Evolutionary conservation across 1,139 yeast species (phyloP).

Genomic region (Yamadazyma pseudoaaseri): DNA sequence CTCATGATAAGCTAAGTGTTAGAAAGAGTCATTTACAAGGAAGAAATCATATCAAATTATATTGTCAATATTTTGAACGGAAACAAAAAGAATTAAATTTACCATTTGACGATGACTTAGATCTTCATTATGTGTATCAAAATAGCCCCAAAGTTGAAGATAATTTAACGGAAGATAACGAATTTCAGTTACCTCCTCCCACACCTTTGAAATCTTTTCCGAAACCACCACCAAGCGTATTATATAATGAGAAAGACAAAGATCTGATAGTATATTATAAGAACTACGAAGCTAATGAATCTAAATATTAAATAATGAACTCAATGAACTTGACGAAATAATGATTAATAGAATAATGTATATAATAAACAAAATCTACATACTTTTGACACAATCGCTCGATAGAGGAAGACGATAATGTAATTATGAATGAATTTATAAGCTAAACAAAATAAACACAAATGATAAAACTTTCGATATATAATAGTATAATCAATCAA

Average conservation of each 20-base stretch:
- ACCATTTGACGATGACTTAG: conserved; percentile 39
- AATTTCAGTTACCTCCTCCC: conserved; percentile 35
- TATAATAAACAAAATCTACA: too few relatives aligned
- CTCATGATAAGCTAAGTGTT: conserved; percentile 88
- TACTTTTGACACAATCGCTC: too few relatives aligned
- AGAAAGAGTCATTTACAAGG: conserved; percentile 82
- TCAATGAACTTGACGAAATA: too few relatives aligned
- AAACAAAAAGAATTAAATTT: conserved; percentile 51
- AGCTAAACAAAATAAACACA: conserved; percentile 1
- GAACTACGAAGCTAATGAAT: conserved; percentile 1
- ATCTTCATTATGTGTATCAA: conserved; percentile 32
- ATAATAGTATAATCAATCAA: too few relatives aligned
- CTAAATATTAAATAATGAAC: neutral
- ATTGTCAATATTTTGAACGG: conserved; percentile 73
- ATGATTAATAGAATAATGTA: too few relatives aligned
- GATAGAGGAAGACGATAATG: too few relatives aligned
- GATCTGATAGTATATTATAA: conserved; percentile 7
- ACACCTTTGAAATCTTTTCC: conserved; percentile 29
- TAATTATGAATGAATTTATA: neutral
- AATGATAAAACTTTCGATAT: too few relatives aligned
- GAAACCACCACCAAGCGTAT: conserved; percentile 35
- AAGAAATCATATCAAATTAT: conserved; percentile 70
- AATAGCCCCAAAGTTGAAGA: conserved; percentile 39
- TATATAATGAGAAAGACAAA: conserved; percentile 17
- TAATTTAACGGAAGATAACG: conserved; percentile 22